Evolutionary conservation across 1,284 basidiomycete species (phyloP), one percentile per base, ranked within the genome.

Genomic region (Fistulina hepatica): DNA sequence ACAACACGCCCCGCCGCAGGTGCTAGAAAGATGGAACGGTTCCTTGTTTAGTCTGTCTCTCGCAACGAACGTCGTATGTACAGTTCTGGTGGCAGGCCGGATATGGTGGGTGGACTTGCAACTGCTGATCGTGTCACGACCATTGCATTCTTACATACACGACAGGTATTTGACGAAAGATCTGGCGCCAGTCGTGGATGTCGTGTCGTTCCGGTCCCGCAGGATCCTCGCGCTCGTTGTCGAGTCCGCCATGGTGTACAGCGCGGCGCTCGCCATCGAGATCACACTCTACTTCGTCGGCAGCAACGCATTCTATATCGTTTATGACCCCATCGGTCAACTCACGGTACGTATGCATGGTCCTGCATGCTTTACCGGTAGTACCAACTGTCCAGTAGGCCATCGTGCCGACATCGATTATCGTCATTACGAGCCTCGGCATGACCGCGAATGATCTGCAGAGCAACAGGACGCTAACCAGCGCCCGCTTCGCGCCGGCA

Each of bases 231-330:
- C 57, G n/a, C 51, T 62, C 31, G 50, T 64, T 38, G 54, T 64
- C 47, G 61, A 64, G 44, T 60, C 58, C 22, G 61, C 59, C 6
- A 56, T 58, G 48, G 56, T 64, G 12, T 64, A 64, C 46, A 60
- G 58, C 23, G 49, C 56, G 23, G 59, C 61, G 9, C 48, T 62
- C 35, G 46, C 61, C 33, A 57, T 57, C 41, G 59, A 61, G 44
- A 57, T 64, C 33, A 56, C 56, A 13, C 52, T 62, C 19, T 63
- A 61, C 48, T 60, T 63, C 50, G 43, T 60, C 32, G 49, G 48
- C 27, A 52, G 49, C 31, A 62, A 61, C 47, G 55, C 59, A 9
- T 60, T 62, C 48, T 64, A 64, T 48, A 62, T 62, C 41, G 52
- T 61, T 11, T 61, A 62, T 33, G 60, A 64, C 38, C 60, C 60